phyloP scores from a whole-genome alignment of 495 filamentous ascomycete species.

The Astrocystis sublimbata region DNA sequence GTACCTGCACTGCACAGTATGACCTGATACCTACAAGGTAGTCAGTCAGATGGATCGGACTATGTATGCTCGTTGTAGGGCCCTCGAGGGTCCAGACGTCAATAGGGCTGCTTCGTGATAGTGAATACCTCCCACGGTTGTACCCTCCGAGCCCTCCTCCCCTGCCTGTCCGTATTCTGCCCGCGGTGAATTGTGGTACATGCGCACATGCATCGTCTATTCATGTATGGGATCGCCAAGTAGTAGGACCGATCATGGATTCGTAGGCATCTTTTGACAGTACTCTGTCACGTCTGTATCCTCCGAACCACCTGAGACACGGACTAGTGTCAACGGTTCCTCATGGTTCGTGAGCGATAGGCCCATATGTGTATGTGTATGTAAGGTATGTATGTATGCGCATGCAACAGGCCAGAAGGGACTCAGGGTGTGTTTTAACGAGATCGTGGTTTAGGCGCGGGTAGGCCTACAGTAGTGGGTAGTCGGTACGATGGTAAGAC shows the following conservation, averaged over 20 bases:
- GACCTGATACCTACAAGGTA: constrained; percentile 6
- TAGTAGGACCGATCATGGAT: constrained; percentile 18
- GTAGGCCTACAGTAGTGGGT: constrained; percentile 5
- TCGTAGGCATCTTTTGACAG: constrained; percentile 2
- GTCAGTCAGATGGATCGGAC: constrained; percentile 4
- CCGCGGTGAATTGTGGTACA: constrained; percentile 8
- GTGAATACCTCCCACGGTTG: neutral
- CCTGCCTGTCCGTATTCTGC: constrained; percentile 9
- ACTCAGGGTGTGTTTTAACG: constrained; percentile 7
- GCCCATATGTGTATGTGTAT: neutral
- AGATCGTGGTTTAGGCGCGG: constrained; percentile 17
- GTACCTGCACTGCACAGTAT: constrained; percentile 8
- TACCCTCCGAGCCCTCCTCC: no score
- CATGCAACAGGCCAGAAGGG: constrained; percentile 1
- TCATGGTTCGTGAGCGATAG: constrained; percentile 16
- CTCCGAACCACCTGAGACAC: constrained; percentile 18
- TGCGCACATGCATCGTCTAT: constrained; percentile 10
- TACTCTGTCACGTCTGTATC: constrained; percentile 10
- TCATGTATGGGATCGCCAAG: constrained; percentile 18
- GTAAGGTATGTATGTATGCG: neutral
- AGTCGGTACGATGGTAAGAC: constrained; percentile 7
- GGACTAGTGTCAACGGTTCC: constrained; percentile 15
- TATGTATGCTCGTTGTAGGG: neutral
- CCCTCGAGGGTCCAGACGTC: constrained; percentile 8
- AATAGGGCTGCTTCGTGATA: constrained; percentile 14